phyloP scores from a whole-genome alignment of 2,329 filamentous ascomycete genomes.

The Arthrocladium fulminans region DNA sequence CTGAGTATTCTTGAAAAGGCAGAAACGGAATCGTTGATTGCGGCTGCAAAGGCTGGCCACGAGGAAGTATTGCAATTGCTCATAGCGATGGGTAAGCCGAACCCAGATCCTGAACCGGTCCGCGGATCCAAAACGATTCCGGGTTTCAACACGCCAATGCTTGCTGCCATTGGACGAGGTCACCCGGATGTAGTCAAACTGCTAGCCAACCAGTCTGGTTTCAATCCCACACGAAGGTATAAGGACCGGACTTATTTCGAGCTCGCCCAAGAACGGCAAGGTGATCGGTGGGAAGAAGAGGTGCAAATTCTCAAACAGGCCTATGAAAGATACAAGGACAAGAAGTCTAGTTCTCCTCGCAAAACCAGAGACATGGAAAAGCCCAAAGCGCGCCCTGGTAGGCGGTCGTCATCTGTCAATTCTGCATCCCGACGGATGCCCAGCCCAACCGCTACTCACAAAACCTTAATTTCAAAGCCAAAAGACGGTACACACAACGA shows the following conservation, averaged over 20 bases:
- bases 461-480: slow-evolving; percentile 15
- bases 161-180: slow-evolving; percentile 82
- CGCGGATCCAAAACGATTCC: slow-evolving; percentile 34
- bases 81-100: slow-evolving; percentile 56
- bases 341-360: slow-evolving; percentile 31
- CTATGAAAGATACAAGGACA: slow-evolving; percentile 32
- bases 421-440: slow-evolving; percentile 19
- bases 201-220: slow-evolving; percentile 65
- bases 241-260: slow-evolving; percentile 78
- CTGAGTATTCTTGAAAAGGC: slow-evolving; percentile 45
- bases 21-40: slow-evolving; percentile 80
- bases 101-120: slow-evolving; percentile 62
- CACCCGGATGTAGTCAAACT: slow-evolving; percentile 78
- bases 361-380: slow-evolving; percentile 33
- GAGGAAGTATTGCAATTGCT: slow-evolving; percentile 75
- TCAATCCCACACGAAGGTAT: slow-evolving; percentile 70
- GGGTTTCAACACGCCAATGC: slow-evolving; percentile 82
- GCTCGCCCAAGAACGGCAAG: slow-evolving; percentile 70
- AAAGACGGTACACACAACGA: slow-evolving; percentile 13
- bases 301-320: slow-evolving; percentile 67
- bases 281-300: slow-evolving; percentile 85
- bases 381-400: slow-evolving; percentile 27
- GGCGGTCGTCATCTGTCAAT: slow-evolving; percentile 34
- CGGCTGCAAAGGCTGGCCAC: slow-evolving; percentile 85
- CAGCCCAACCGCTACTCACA: slow-evolving; percentile 21